Conservation (phyloP, 768 basidiomycete genomes). For the Suillus alpinus region DNA sequence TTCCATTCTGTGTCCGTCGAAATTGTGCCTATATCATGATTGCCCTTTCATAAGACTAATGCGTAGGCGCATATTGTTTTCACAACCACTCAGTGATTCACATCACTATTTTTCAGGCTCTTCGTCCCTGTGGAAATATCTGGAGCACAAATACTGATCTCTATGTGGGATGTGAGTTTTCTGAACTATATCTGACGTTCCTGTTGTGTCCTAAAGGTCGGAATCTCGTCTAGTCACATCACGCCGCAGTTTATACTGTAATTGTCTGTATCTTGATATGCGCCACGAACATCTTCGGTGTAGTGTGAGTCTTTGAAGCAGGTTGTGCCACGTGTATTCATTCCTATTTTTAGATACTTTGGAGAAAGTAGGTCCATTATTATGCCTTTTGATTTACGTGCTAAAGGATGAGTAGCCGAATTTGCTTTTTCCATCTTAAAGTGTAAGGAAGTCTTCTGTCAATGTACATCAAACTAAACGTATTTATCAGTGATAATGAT, state of each 20-base stretch:
- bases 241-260: slow-evolving; percentile 55
- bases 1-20: slow-evolving; percentile 4
- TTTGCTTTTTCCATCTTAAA: slow-evolving; percentile 67
- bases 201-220: background rate
- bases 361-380: slow-evolving; percentile 51
- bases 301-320: slow-evolving; percentile 37
- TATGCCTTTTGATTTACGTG: background rate
- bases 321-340: background rate
- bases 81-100: background rate
- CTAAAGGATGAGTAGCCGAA: slow-evolving; percentile 42
- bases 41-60: background rate
- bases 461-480: background rate
- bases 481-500: slow-evolving; percentile 49
- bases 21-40: background rate
- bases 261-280: slow-evolving; percentile 54
- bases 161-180: slow-evolving; percentile 65
- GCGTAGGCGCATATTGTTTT: background rate
- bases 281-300: slow-evolving; percentile 67
- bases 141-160: slow-evolving; percentile 67
- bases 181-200: background rate
- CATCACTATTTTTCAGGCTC: background rate
- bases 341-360: slow-evolving; percentile 42
- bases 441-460: slow-evolving; percentile 29
- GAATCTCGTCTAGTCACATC: slow-evolving; percentile 34
- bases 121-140: slow-evolving; percentile 68